phyloP scores from a whole-genome alignment of 108 stramenopile species.

The Cyclostephanos tholiformis region DNA sequence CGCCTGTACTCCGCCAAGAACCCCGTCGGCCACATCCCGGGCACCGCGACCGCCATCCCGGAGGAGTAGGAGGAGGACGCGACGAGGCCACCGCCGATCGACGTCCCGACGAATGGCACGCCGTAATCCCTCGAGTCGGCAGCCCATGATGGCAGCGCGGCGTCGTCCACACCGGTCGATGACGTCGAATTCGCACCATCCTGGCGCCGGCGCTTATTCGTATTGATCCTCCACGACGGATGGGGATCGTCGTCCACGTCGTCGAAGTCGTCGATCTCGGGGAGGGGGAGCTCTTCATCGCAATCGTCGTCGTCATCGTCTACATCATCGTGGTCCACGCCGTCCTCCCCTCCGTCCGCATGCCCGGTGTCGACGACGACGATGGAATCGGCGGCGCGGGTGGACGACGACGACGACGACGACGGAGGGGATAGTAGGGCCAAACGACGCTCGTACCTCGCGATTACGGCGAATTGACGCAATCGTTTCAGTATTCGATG shows the following conservation, averaged over 20 bases:
- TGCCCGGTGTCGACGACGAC: too few species aligned
- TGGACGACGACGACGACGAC: constrained; percentile 11
- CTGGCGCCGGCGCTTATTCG: background rate
- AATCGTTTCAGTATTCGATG: constrained; percentile 52
- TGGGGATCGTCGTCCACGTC: background rate
- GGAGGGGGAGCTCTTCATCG: background rate
- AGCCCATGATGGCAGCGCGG: constrained; percentile 68
- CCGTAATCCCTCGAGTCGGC: constrained; percentile 71
- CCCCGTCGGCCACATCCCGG: constrained; percentile 76
- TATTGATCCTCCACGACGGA: background rate
- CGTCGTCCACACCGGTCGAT: constrained; percentile 11
- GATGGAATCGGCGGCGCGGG: background rate
- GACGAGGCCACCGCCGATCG: constrained; percentile 64
- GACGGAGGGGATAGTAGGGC: constrained; percentile 19
- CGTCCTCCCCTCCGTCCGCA: too few species aligned
- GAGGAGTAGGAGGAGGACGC: constrained; percentile 20
- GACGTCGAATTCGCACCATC: too few species aligned
- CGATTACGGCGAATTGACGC: constrained; percentile 54
- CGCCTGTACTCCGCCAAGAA: constrained; percentile 72
- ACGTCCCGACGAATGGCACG: constrained; percentile 87
- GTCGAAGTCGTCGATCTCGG: background rate
- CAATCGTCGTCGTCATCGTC: constrained; percentile 26
- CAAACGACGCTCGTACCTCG: constrained; percentile 49
- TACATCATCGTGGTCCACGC: constrained; percentile 1
- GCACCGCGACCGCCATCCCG: background rate